Percentiles rank a stretch among this genome's conserved stretches.
phyloP scores from a whole-genome alignment of 495 filamentous ascomycete species.

The Trypethelium eluteriae region DNA sequence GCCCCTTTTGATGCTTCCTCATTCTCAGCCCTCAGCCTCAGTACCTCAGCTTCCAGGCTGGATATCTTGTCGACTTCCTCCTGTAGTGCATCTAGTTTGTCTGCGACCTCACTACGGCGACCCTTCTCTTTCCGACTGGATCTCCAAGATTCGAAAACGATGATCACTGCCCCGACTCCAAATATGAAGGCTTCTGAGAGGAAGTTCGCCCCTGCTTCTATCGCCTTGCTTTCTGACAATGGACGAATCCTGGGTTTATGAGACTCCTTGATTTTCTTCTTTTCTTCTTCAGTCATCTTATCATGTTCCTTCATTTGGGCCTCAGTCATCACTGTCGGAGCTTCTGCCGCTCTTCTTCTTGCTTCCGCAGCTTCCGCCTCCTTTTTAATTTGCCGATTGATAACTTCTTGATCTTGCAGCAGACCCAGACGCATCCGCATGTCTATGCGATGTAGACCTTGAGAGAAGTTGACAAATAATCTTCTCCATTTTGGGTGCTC shows the following conservation, averaged over 20 bases:
- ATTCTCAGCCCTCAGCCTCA: conserved; percentile 47
- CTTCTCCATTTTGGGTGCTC: conserved; percentile 86
- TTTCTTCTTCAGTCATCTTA: conserved; percentile 34
- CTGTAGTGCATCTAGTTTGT: conserved; percentile 51
- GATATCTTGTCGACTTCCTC: conserved; percentile 48
- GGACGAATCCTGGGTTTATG: conserved; percentile 52
- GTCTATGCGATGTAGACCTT: conserved; percentile 81
- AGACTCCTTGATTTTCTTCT: conserved; percentile 45
- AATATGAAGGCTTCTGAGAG: conserved; percentile 88
- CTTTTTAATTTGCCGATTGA: conserved; percentile 44
- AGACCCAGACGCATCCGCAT: conserved; percentile 85
- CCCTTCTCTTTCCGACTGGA: conserved; percentile 69
- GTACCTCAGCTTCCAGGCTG: conserved; percentile 40
- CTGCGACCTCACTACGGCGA: conserved; percentile 65
- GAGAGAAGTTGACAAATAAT: conserved; percentile 67
- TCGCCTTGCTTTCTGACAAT: conserved; percentile 83
- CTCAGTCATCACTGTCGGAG: conserved; percentile 73
- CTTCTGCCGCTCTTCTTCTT: conserved; percentile 52
- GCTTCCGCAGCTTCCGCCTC: conserved; percentile 43
- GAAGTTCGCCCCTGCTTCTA: conserved; percentile 92
- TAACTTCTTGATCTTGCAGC: conserved; percentile 66
- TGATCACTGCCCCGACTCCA: conserved; percentile 64
- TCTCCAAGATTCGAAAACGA: conserved; percentile 74
- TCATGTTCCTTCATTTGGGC: conserved; percentile 53
- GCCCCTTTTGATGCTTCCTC: conserved; percentile 29